Evolutionary conservation across 768 basidiomycete genomes (phyloP), one percentile per base, ranked within the genome.

Genomic region (Phaffia australis): DNA sequence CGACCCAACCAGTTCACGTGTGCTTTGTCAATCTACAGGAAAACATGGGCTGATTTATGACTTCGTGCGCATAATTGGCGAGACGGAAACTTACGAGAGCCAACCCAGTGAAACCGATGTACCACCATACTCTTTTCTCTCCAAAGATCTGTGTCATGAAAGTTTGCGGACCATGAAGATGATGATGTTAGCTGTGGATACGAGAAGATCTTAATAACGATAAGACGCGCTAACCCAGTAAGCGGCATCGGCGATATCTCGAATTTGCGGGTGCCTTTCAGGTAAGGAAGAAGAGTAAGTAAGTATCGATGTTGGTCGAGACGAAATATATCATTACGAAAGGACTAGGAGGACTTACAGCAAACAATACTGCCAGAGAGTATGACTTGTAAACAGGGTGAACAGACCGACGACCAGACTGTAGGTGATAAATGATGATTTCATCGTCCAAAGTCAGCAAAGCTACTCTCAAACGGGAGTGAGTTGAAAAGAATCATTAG

Each of bases 191-290:
- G 55, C 23, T 25, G 9, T 56, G 27, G 6, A 16, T 56, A 15
- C 25, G 16, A 25, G 16, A 18, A 6, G 9, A 4, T 32, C 27
- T 25, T 27, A 15, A 29, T 25, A 25, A 14, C 2, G 32, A 32
- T 23, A 14, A 55, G 55, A 27, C 15, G 16, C 9, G 32, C 27
- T 56, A 5, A 71, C 49, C 7, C 29, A 65, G 51, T 70, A 71
- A 23, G 70, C 69, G 11, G 60, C 70, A 56, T 72, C 72, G 52
- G 65, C 64, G 47, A 72, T 71, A 47, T 72, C 71, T 32, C 70
- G 54, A 56, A 51, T 49, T 14, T 63, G 63, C 7, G 66, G 66
- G 48, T 68, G 47, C 18, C 59, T 60, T 16, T 25, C 18, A 14
- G 2, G 56, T 32, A 14, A 57, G 27, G 16, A 19, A 19, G 42